Base-by-base conservation (phyloP, 192 early-diverging fungal genomes). In the Rhizophagus sp. region DNA sequence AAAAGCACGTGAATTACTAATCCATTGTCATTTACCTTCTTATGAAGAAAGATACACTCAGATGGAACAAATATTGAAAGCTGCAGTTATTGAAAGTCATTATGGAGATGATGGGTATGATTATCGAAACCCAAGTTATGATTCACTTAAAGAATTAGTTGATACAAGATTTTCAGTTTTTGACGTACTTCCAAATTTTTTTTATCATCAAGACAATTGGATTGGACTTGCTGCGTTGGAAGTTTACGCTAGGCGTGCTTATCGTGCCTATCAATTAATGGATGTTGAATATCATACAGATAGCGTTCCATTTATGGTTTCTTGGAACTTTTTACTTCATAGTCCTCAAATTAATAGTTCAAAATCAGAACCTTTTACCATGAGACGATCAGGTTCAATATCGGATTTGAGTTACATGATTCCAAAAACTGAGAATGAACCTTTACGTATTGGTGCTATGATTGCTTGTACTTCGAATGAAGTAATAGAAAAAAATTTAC, bases 221-320 rank as follows among this genome's bases (percentile, higher is more conserved):
- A 88, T 97, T 69, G 85, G 92, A 9, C 84, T 96, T 80, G 93
- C 95, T 1, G 97, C 98, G 27, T 89, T 98, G 44, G 97, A 98
- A 90, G 96, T 97, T 17, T 99, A 99, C 82, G 94, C 95, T 73
- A 91, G 97, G 74, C 97, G 97, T 79, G 96, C 98, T 7, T 97
- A 98, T 92, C 96, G 98, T 82, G 96, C 96, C 52, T 99, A 99
- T 88, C 91, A 95, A 81, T 92, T 99, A 65, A 90, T 94, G 50
- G 93, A 92, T 73, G 91, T 97, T 84, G 91, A 93, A 84, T 93
- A 93, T 74, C 79, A 88, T 76, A 87, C 92, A 36, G 91, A 92
- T 57, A 82, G 85, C 24, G 75, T 83, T 27, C 93, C 94, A 22
- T 90, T 91, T 69, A 87, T 93, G 74, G 85, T 95, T 80, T 89